phyloP scores from a whole-genome alignment of 176 grass and related monocot species.

The Otatea glauca region DNA sequence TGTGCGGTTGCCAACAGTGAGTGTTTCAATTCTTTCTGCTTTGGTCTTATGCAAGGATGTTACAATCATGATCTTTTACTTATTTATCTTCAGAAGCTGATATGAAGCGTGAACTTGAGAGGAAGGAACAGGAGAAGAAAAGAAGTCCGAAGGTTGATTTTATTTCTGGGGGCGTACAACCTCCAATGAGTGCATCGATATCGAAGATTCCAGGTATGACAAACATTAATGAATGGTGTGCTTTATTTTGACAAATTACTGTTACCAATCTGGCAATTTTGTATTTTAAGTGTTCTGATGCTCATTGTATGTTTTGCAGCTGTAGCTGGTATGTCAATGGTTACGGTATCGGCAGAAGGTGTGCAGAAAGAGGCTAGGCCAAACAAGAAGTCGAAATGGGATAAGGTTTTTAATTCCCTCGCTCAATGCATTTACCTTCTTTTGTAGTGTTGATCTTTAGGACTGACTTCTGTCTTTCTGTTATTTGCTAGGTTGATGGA shows the following conservation, averaged over 20 bases:
- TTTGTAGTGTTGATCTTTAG: constrained; percentile 39
- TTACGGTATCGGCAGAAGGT: constrained; percentile 50
- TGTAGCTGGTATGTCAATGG: constrained; percentile 36
- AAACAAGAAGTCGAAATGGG: constrained; percentile 98
- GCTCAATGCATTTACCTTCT: not conserved
- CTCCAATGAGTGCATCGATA: constrained; percentile 47
- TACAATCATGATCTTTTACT: constrained; percentile 17
- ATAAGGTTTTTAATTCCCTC: constrained; percentile 70
- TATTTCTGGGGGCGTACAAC: constrained; percentile 65
- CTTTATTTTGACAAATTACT: constrained; percentile 23
- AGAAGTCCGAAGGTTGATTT: constrained; percentile 82
- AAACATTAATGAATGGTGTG: not conserved
- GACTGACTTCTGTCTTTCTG: constrained; percentile 34
- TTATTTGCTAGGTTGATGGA: constrained; percentile 69
- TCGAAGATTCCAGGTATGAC: constrained; percentile 72
- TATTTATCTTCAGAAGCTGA: constrained; percentile 71
- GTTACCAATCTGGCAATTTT: not conserved
- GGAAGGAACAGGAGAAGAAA: constrained; percentile 90
- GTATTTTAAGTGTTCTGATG: not conserved
- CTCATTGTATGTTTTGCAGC: constrained; percentile 32
- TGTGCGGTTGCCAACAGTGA: not conserved
- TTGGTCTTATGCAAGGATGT: not conserved
- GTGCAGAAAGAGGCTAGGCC: constrained; percentile 65
- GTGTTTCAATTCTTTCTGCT: constrained; percentile 9
- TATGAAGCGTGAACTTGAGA: constrained; percentile 88